Evolutionary conservation across 2,329 filamentous ascomycete genomes (phyloP), one percentile per base, ranked within the genome.

Genomic region (Dichotomopilus funicola): DNA sequence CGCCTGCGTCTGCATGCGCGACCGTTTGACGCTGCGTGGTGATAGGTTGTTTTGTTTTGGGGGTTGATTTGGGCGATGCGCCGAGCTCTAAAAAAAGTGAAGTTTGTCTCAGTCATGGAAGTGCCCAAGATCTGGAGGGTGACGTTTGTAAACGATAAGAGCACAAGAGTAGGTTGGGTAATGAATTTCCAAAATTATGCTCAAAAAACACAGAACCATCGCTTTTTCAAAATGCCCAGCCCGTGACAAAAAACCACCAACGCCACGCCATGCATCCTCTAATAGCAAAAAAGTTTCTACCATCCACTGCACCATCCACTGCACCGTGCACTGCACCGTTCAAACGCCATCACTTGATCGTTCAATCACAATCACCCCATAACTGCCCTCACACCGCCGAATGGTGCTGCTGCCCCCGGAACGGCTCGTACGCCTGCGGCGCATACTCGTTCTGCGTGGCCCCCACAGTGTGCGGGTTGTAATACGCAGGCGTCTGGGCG

Each of bases 401-500:
- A 13, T 36, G 40, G 10, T 10, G n/a, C 4, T 46, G 35, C 19
- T 27, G 19, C 19, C 19, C 19, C 19, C 19, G 19, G 19, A 27
- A 27, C 3, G 19, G 19, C 19, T 27, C 19, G 3, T 48, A 48
- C 1, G 46, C 35, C 46, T 38, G 49, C 49, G 49, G 27, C 11
- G 38, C 38, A 40, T 51, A 51, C 3, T 42, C 49, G 33, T 49
- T 34, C 10, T 27, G 19, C 19, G 19, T 27, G 3, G 19, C 19
- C 2, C 19, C 19, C 19, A 41, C 40, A 8, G 49, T 45, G 31
- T 56, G 55, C 10, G 19, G 46, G 51, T 54, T 53, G 27, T 58
- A 58, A 37, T 52, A 58, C 31, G 37, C 36, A 33, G 50, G 13
- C 51, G 46, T 47, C 13, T 43, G 13, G 41, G 41, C 11, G 13